A percentile compares a stretch with the other conserved stretches of the same genome.
phyloP scores from a whole-genome alignment of 768 basidiomycete genomes.

The Crepidotus variabilis region DNA sequence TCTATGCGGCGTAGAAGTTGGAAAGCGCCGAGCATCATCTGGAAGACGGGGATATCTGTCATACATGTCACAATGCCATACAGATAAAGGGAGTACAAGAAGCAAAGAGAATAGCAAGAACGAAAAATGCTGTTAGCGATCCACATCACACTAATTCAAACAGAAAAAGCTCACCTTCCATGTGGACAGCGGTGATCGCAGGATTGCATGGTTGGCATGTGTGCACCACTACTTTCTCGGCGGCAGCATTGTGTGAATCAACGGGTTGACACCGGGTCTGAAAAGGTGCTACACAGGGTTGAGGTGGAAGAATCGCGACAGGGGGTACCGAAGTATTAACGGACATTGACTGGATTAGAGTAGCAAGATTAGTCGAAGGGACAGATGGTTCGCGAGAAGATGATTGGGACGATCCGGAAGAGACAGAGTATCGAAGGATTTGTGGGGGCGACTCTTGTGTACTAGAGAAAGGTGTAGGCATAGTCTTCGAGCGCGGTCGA shows the following conservation, averaged over 20 bases:
- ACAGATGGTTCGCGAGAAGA: slow-evolving; percentile 16
- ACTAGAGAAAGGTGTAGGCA: slow-evolving; percentile 17
- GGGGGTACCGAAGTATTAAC: slow-evolving; percentile 30
- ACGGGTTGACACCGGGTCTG: slow-evolving; percentile 32
- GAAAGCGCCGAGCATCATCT: slow-evolving; percentile 53
- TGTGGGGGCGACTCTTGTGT: slow-evolving; percentile 16
- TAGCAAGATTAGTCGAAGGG: slow-evolving; percentile 25
- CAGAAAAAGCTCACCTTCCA: slow-evolving; percentile 52
- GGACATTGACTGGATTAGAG: slow-evolving; percentile 38
- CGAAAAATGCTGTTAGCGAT: background rate
- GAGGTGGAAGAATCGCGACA: slow-evolving; percentile 17
- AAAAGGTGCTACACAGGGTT: slow-evolving; percentile 36
- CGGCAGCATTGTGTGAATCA: slow-evolving; percentile 13
- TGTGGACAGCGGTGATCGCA: slow-evolving; percentile 60
- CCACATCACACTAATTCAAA: background rate
- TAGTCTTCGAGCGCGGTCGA: slow-evolving; percentile 38
- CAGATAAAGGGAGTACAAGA: slow-evolving; percentile 6
- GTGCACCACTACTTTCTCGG: slow-evolving; percentile 50
- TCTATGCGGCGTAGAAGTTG: slow-evolving; percentile 69
- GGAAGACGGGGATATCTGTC: slow-evolving; percentile 71
- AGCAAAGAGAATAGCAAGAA: slow-evolving; percentile 7
- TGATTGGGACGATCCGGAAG: slow-evolving; percentile 17
- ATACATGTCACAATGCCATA: slow-evolving; percentile 3
- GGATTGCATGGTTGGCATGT: slow-evolving; percentile 64
- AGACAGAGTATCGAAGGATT: slow-evolving; percentile 16